phyloP scores from a whole-genome alignment of 345 rosid genomes.

The Acer saccharum region DNA sequence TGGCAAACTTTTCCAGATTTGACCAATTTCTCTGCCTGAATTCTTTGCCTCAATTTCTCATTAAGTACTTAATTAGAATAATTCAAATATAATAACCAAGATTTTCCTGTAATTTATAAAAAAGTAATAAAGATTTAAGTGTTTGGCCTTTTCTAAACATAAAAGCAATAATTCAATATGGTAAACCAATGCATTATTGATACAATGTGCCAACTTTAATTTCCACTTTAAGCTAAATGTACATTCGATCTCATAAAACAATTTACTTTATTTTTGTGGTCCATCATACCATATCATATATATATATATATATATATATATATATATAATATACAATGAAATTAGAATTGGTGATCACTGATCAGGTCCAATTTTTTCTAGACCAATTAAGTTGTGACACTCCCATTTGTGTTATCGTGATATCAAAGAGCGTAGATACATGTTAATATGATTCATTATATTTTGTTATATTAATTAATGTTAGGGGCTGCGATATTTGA shows the following conservation, averaged over 20 bases:
- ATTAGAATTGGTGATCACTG: no score
- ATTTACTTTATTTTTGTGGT: background rate
- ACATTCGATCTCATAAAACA: background rate
- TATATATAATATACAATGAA: no score
- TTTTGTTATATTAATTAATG: no score
- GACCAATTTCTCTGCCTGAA: conserved; percentile 14
- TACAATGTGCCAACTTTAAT: conserved; percentile 1
- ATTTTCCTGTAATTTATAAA: background rate
- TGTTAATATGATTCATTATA: no score
- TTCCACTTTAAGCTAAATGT: conserved; percentile 9
- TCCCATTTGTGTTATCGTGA: no score
- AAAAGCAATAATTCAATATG: background rate
- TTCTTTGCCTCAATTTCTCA: conserved; percentile 1
- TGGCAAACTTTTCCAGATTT: conserved; percentile 12
- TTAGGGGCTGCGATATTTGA: conserved; percentile 90
- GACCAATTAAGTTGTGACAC: no score
- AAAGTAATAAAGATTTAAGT: no score
- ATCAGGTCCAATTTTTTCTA: no score
- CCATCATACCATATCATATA: background rate
- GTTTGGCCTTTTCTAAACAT: conserved; percentile 27
- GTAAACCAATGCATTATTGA: conserved; percentile 19
- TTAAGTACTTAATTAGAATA: background rate
- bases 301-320: background rate
- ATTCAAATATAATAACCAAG: background rate
- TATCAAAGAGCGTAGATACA: no score